Percentiles rank a stretch among this genome's conserved stretches.
phyloP scores from a whole-genome alignment of 2,329 filamentous ascomycete genomes.

The Epichloe brachyelytri region DNA sequence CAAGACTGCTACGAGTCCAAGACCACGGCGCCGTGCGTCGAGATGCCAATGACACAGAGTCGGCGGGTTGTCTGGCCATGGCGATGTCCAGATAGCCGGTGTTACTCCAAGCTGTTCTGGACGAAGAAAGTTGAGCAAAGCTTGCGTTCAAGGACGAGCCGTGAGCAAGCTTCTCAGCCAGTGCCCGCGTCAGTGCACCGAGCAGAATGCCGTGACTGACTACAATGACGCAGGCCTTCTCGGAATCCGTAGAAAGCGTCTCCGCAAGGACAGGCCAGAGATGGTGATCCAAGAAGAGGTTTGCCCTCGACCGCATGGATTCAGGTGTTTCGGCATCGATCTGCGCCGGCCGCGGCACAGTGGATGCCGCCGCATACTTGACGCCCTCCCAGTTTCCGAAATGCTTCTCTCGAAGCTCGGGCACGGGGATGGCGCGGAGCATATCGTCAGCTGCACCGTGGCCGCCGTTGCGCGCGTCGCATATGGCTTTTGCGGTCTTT shows the following conservation, averaged over 20 bases:
- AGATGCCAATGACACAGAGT: not conserved
- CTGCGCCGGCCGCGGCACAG: constrained; percentile 21
- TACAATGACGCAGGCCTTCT: constrained; percentile 46
- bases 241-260: constrained; percentile 2
- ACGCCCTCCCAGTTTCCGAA: constrained; percentile 61
- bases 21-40: constrained; percentile 11
- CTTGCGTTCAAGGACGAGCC: not conserved
- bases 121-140: not conserved
- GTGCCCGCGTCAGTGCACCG: constrained; percentile 49
- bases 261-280: constrained; percentile 38
- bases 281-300: constrained; percentile 52
- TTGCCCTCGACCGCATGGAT: constrained; percentile 50
- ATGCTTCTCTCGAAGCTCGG: constrained; percentile 56
- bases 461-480: constrained; percentile 35
- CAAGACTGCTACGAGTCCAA: constrained; percentile 9
- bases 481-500: constrained; percentile 56
- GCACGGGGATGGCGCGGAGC: constrained; percentile 12
- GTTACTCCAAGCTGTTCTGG: constrained; percentile 34
- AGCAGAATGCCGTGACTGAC: constrained; percentile 70
- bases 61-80: constrained; percentile 7
- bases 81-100: constrained; percentile 32
- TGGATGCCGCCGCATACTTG: constrained; percentile 29
- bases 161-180: constrained; percentile 41
- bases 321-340: constrained; percentile 50
- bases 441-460: not conserved